Base-by-base conservation (phyloP, 441 rosid species). In the Geranium incanum region DNA sequence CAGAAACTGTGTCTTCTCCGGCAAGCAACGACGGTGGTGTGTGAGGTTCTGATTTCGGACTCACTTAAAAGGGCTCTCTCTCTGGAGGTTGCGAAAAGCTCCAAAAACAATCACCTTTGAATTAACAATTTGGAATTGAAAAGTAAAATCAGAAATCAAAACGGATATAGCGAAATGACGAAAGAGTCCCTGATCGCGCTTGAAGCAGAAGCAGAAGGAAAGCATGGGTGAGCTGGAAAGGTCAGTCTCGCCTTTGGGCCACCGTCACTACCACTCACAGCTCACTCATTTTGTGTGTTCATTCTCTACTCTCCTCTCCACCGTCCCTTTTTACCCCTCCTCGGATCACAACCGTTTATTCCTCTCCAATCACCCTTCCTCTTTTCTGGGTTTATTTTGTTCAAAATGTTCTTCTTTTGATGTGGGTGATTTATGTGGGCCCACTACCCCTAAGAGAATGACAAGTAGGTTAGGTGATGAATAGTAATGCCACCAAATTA, bases 221-320 rank as follows among this genome's bases (percentile, higher is more conserved):
- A 6, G 50, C 1, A 9, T 6, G 4, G 6, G 78, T 79, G 84
- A 78, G 83, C 85, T 86, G 80, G 79, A 71, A 79, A 78, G 68
- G 71, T 50, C 74, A 68, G 77, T 60, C 72, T 41, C 84, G 81
- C 75, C 74, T 79, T 75, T 75, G 88, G 85, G 81, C 86, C 86
- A 83, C 84, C 86, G 78, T 77, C 85, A 78, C 73, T 15, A 5
- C 75, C 45, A 33, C 0, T 72, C 72, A 36, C 88, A 80, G 80
- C 84, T 83, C 79, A 81, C 9, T 28, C 33, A 28, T 28, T 28
- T 39, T n/a, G n/a, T n/a, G n/a, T n/a, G n/a, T n/a, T 28, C 33
- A 28, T 28, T 28, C 33, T 28, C 33, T 28, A 28, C 33, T 2
- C 33, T 23, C 33, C 33, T 0, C 33, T 23, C 33, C 33, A 23